Percentiles rank a stretch among this genome's conserved stretches.
phyloP scores from a whole-genome alignment of 192 early-diverging fungal species.

The Blastocladiella britannica region DNA sequence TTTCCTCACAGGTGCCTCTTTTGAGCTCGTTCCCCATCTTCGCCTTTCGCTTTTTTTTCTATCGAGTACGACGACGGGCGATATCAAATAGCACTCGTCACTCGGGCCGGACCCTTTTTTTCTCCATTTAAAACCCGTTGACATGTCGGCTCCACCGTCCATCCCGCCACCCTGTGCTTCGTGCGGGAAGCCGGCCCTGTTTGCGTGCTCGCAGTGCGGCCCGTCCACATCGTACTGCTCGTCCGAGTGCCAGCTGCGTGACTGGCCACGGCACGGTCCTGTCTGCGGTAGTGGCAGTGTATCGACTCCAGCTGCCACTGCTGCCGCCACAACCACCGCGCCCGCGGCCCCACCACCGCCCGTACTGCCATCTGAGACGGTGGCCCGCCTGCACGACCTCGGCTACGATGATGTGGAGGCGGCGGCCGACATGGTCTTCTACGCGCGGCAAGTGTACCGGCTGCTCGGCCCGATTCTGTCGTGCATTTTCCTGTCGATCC shows the following conservation, averaged over 20 bases:
- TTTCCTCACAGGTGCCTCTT: too few relatives aligned
- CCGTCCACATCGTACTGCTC: not conserved
- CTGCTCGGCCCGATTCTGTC: conserved; percentile 4
- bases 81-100: too few relatives aligned
- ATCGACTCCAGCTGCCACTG: not conserved
- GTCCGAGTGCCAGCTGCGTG: not conserved
- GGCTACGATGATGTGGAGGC: not conserved
- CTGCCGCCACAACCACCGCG: not conserved
- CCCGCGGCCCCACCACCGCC: not conserved
- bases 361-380: not conserved
- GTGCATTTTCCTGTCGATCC: conserved; percentile 6
- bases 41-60: too few relatives aligned
- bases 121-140: too few relatives aligned
- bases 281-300: not conserved
- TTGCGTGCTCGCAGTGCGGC: not conserved
- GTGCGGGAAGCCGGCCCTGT: not conserved
- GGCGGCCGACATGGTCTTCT: conserved; percentile 3
- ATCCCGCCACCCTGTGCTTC: not conserved
- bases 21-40: not conserved
- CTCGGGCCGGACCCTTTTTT: too few relatives aligned
- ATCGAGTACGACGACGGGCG: too few relatives aligned
- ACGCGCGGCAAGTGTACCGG: conserved; percentile 1
- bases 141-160: not conserved
- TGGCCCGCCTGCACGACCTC: not conserved
- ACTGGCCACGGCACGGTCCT: not conserved